Percentiles rank a stretch among this genome's conserved stretches.
Evolutionary conservation across 805 yeast species (phyloP).

Genomic region (Candida loeiensis): DNA sequence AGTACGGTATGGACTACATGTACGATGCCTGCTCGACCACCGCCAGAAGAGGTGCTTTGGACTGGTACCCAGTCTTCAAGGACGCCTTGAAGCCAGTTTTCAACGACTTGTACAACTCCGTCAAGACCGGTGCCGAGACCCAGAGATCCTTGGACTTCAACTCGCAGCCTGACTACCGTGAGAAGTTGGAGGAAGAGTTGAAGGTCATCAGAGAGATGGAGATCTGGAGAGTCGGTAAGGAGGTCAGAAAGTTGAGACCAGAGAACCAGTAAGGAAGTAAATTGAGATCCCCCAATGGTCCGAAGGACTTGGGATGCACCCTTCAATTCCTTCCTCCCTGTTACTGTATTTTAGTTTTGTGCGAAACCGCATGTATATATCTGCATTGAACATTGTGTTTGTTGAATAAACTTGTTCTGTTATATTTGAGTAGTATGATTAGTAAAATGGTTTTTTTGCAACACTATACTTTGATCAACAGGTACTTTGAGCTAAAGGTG

Average conservation of each 20-base stretch:
- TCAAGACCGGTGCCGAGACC: conserved; percentile 95
- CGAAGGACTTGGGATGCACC: conserved; percentile 33
- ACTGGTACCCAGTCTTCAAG: conserved; percentile 99
- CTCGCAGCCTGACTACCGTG: conserved; percentile 98
- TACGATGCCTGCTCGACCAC: conserved; percentile 99
- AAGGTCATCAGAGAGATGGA: conserved; percentile 93
- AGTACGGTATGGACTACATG: conserved; percentile 99
- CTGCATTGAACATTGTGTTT: conserved; percentile 37
- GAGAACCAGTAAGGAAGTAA: conserved; percentile 74
- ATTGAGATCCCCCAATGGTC: conserved; percentile 25
- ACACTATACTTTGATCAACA: too few species aligned
- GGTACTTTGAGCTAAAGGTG: too few species aligned
- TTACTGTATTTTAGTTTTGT: conserved; percentile 11
- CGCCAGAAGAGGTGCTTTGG: conserved; percentile 99
- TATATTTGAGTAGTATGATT: neutral
- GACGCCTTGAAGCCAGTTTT: conserved; percentile 98
- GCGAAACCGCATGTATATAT: conserved; percentile 10
- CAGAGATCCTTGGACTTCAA: conserved; percentile 97
- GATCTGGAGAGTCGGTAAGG: conserved; percentile 99
- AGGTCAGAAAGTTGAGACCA: conserved; percentile 99
- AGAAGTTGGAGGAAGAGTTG: conserved; percentile 89
- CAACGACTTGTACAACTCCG: conserved; percentile 91
- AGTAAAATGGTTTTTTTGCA: neutral
- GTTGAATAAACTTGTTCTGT: conserved; percentile 39
- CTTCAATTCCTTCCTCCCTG: conserved; percentile 14